A percentile compares a stretch with the other conserved stretches of the same genome.
Conservation (phyloP, 768 basidiomycete genomes). For the Naganishia vishniacii region DNA sequence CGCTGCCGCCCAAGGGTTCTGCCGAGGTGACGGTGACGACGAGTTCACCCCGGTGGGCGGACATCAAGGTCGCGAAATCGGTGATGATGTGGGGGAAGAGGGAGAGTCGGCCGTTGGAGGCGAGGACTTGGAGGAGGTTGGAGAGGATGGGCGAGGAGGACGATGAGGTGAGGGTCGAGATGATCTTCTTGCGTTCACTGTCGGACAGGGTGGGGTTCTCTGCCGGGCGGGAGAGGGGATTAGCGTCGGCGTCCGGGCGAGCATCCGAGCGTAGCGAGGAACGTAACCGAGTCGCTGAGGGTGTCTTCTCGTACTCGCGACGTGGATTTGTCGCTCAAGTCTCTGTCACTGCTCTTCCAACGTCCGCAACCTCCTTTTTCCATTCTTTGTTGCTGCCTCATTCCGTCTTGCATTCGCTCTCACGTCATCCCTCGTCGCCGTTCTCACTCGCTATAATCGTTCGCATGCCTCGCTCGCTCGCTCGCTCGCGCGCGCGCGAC, state of each 20-base stretch:
- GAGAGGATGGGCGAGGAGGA: slow-evolving; percentile 63
- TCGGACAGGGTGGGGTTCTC: slow-evolving; percentile 84
- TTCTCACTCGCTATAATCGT: background rate
- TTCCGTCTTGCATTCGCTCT: too few species aligned
- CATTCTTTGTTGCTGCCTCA: too few species aligned
- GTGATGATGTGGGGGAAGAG: slow-evolving; percentile 81
- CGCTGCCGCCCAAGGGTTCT: slow-evolving; percentile 64
- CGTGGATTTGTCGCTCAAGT: too few species aligned
- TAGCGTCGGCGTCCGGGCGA: background rate
- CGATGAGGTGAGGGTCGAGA: slow-evolving; percentile 60
- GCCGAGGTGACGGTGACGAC: slow-evolving; percentile 89
- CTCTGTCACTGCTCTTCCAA: too few species aligned
- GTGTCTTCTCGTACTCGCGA: too few species aligned
- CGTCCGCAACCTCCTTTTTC: too few species aligned
- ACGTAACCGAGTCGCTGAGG: too few species aligned
- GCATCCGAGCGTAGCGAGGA: too few species aligned
- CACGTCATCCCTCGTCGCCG: background rate
- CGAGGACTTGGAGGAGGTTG: slow-evolving; percentile 82
- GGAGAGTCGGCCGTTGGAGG: slow-evolving; percentile 83
- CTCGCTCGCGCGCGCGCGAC: slow-evolving; percentile 13
- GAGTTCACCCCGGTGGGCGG: slow-evolving; percentile 85
- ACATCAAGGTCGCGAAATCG: slow-evolving; percentile 82
- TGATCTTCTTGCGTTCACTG: slow-evolving; percentile 65
- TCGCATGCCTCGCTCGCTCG: background rate
- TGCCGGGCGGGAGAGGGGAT: slow-evolving; percentile 20